A percentile compares a stretch with the other conserved stretches of the same genome.
Evolutionary conservation across 345 rosid genomes (phyloP).

Genomic region (Alliaria petiolata): DNA sequence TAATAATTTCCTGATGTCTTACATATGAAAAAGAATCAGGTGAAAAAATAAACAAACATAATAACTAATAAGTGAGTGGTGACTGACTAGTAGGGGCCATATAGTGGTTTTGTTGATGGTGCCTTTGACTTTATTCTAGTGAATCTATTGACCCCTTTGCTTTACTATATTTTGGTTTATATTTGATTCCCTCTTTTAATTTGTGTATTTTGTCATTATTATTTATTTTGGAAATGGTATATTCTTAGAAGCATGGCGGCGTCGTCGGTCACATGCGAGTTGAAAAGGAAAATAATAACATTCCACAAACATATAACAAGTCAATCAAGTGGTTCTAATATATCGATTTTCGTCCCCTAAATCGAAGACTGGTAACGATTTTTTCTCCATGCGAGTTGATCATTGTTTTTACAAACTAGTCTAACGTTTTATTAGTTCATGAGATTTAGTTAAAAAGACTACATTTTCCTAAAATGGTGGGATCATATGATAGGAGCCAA

Average conservation of each 20-base stretch:
- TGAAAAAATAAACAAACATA: neutral
- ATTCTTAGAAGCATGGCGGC: constrained; percentile 31
- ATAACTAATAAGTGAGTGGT: constrained; percentile 22
- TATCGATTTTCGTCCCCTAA: constrained; percentile 10
- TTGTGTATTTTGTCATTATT: constrained; percentile 4
- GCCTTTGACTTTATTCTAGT: constrained; percentile 34
- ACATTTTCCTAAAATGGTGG: too few species aligned
- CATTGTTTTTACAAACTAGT: neutral
- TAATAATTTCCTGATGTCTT: neutral
- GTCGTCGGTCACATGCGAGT: constrained; percentile 18
- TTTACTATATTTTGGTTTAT: constrained; percentile 5
- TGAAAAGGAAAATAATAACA: neutral
- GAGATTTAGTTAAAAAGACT: too few species aligned
- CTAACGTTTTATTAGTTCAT: neutral
- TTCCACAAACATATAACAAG: neutral
- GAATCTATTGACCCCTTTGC: constrained; percentile 24
- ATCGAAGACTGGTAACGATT: neutral
- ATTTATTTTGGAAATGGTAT: constrained; percentile 19
- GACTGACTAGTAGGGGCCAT: constrained; percentile 21
- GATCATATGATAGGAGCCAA: constrained; percentile 6
- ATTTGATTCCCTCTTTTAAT: constrained; percentile 16
- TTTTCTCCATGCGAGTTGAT: too few species aligned
- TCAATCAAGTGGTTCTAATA: neutral
- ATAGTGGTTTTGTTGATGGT: constrained; percentile 35
- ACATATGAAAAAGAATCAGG: constrained; percentile 1